Evolutionary conservation across 139 green algal species (phyloP), one percentile per base, ranked within the genome.

Genomic region (Tetradesmus obliquus): DNA sequence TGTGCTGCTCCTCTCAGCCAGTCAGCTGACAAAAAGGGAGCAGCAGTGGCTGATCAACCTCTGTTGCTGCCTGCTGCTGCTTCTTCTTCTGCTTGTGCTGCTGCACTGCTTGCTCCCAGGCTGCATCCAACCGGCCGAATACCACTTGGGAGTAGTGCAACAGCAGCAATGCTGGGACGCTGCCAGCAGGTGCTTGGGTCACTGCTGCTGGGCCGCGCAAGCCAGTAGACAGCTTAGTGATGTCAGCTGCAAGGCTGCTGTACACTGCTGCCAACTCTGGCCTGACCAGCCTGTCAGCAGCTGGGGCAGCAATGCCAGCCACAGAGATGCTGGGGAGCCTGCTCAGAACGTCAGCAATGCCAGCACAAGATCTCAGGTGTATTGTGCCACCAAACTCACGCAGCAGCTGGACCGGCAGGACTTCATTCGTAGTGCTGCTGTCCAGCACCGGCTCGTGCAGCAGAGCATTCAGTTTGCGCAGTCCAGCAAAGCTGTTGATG

Each of bases 321-420:
- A 54, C 22, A 54, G 22, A 83, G 76, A 83, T 83, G n/a, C 76
- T 83, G 20, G 76, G 76, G n/a, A 83, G 76, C 76, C 76, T 83
- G 76, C 7, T 83, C n/a, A 83, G 76, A 6, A 83, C 54, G 1
- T 83, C 76, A 3, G n/a, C 7, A 55, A 83, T 83, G 9, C 22
- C 32, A 24, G 22, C 66, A 19, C 7, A n/a, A 55, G 76, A 83
- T 6, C 76, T 83, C 6, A 83, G 76, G 76, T 83, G 76, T 19
- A 83, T 83, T 13, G 3, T 54, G n/a, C 76, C 17, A 51, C 19
- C 74, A 82, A 82, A 82, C 74, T 82, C 74, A 82, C 2, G 74
- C 74, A 82, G 2, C 79, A 58, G 53, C n/a, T 6, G 54, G n/a
- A 84, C 79, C 1, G 79, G 79, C 1, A 84, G 79, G 1, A 55